These are phyloP conservation scores for Cyclanthera cordifolia DNA, from an alignment of 306 rosid species.

Conservation along the genomic window DNA sequence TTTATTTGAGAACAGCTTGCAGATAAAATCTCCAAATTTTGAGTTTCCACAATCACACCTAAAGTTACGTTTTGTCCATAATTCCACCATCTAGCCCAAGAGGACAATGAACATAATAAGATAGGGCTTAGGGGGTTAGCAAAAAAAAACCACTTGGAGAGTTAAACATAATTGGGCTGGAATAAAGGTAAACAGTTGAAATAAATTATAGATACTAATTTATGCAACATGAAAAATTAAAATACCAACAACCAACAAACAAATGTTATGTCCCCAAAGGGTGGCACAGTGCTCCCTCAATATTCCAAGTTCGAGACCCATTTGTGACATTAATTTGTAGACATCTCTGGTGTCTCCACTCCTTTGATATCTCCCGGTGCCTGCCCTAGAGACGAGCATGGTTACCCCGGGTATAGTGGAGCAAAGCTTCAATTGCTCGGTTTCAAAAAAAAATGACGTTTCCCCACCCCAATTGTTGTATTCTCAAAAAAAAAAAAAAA, in stretches of 20 bases:
- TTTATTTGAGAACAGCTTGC: constrained; percentile 72
- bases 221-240: neutral
- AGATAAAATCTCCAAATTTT: constrained; percentile 75
- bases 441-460: too few species aligned
- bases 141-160: neutral
- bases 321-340: too few species aligned
- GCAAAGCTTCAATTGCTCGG: too few species aligned
- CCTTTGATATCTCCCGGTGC: too few species aligned
- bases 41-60: constrained; percentile 98
- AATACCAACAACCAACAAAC: neutral
- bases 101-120: neutral
- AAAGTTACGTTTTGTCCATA: constrained; percentile 93
- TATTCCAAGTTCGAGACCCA: too few species aligned
- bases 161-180: constrained; percentile 10
- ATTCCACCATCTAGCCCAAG: constrained; percentile 63
- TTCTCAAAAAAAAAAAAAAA: too few species aligned
- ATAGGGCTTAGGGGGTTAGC: neutral
- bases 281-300: too few species aligned
- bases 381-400: too few species aligned
- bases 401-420: too few species aligned
- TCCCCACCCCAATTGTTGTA: too few species aligned
- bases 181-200: neutral
- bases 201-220: constrained; percentile 56
- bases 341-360: too few species aligned
- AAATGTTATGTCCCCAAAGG: neutral